Base-by-base conservation (phyloP, 208 protist species). In the Trypanosoma vivax region DNA sequence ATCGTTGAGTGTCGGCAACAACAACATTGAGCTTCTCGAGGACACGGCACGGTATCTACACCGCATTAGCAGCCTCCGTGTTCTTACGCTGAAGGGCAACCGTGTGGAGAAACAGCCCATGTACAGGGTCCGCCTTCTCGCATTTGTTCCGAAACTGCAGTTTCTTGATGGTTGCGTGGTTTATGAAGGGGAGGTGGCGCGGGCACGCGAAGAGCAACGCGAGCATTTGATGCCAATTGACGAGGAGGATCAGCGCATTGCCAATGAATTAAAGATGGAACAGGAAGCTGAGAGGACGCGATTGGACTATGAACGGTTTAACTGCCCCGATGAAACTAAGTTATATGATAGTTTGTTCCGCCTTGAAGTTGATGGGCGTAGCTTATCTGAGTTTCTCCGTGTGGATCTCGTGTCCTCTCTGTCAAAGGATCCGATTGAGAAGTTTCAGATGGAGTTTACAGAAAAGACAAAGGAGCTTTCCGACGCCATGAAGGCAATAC, bases 1-100 rank as follows among this genome's bases (percentile, higher is more conserved):
- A 16, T 83, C 90, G 14, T 64, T 98, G 34, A 96, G 91, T 50
- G 28, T 98, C 0, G 96, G 95, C n/a, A 74, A 94, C 24, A 98
- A 98, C 68, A 45, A 63, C n/a, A 67, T 98, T 24, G 74, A 85
- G 14, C 74, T 73, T 19, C 65, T 97, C 18, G 90, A 95, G 18
- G 87, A 94, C 5, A 82, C 86, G 0, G 59, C 78, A 3, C 83
- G 68, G 25, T 94, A 95, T 58, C 69, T 98, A 24, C 84, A 96
- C 28, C 50, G 60, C 2, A 60, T 77, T 2, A 65, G 57, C 9
- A 50, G 68, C 19, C 66, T 98, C 10, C 76, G 81, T 23, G 72
- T 95, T 34, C 55, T 97, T n/a, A 94, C 78, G n/a, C 61, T 94
- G 43, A 81, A 86, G 51, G 79, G 81, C 19, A 84, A 76, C 59